Base-by-base conservation (phyloP, 192 early-diverging fungal species). In the Podila epigama region DNA sequence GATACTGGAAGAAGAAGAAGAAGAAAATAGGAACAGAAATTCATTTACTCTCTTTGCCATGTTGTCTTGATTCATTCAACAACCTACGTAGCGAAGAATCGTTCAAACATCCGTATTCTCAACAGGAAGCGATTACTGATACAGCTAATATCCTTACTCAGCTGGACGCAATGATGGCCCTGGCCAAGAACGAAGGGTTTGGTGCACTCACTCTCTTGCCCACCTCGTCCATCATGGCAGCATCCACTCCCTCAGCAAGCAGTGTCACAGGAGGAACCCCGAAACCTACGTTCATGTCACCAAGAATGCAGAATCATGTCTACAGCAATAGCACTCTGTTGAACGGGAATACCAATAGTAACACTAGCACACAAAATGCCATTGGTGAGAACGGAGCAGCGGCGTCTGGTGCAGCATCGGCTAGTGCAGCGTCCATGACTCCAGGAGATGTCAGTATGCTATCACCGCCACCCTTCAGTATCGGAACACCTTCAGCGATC, bases 21-120 rank as follows among this genome's bases (percentile, higher is more conserved):
- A 48, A 48, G n/a, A 22, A 5, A 3, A 48, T 5, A 1, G 44
- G 44, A 25, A 18, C 3, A 8, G 25, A 25, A 48, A 0, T 9
- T 5, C 52, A 9, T 53, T n/a, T 0, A n/a, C 5, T 16, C 34
- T 18, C 44, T 0, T 33, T 12, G 3, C 18, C 42, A 9, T 39
- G 16, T 40, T 11, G 36, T n/a, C n/a, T 18, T 54, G 51, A 13
- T 60, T 35, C 5, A 9, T 35, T 32, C 7, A 1, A 25, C 8
- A 18, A 9, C 35, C 1, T n/a, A 31, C 6, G 9, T 53, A 77
- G 73, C 53, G 73, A 77, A 54, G 73, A 77, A 51, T 77, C 73
- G 3, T 77, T 77, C 61, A 77, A 77, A 39, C 73, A 77, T n/a
- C 73, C 73, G 27, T 77, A 77, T 31, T n/a, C 73, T 4, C 73